Evolutionary conservation across 768 basidiomycete genomes (phyloP), one percentile per base, ranked within the genome.

Genomic region (Cyclocybe aegerita): DNA sequence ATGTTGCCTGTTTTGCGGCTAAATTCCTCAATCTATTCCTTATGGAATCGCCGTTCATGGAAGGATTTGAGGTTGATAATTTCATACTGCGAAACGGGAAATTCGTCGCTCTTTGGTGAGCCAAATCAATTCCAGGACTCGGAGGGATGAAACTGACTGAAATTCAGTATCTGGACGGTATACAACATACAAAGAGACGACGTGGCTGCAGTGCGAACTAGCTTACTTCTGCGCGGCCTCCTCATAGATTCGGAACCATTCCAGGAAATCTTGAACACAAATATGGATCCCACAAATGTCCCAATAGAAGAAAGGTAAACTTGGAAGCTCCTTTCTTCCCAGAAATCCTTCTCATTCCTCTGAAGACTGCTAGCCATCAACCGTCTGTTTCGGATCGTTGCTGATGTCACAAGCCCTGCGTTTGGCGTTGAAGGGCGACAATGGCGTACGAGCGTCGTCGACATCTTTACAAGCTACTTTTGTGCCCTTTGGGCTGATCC

Each of bases 51-150:
- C 75, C 81, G 1, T 75, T 81, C 36, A 61, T 90, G 48, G 84
- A 86, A 57, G 62, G 80, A 1, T 78, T 85, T 55, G 88, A 88
- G 65, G 73, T 86, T 2, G 86, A 88, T 58, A 86, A 88, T 61
- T 88, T 90, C 57, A 76, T 89, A 30, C 62, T 88, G 31, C 76
- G 79, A 41, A 87, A 88, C 55, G 82, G 78, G 9, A 65, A 66
- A 37, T 61, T 81, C 12, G 68, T 91, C n/a, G 75, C 77, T 17
- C 63, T 69, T 29, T 88, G 86, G 88, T 90, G 61, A 50, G 74
- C 46, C 39, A 30, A 40, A 29, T 40, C 37, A 7, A 8, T 16
- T 39, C 16, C 32, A 33, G 6, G 9, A n/a, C n/a, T n/a, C n/a
- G n/a, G n/a, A 6, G n/a, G 5, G 3, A 38, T 33, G 23, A 34